Evolutionary conservation across 2,329 filamentous ascomycete genomes (phyloP).

Genomic region (Colletotrichum brevisporum): DNA sequence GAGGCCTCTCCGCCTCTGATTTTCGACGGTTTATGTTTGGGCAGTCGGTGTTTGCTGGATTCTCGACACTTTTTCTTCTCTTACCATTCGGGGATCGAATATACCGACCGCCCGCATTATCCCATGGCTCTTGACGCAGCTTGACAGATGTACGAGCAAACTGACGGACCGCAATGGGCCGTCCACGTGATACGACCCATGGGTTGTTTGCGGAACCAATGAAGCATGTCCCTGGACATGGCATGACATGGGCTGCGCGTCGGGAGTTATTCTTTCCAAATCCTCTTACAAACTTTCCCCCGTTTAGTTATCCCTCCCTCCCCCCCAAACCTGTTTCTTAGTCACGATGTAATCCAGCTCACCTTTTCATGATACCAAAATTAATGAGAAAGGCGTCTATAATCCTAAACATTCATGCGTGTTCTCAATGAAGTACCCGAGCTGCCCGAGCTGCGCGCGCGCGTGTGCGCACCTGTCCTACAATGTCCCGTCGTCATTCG

Average conservation of each 20-base stretch:
- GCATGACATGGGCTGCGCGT: constrained; percentile 27
- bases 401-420: constrained; percentile 34
- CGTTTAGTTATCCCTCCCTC: constrained; percentile 36
- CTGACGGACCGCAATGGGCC: constrained; percentile 8
- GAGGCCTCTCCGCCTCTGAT: constrained; percentile 19
- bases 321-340: constrained; percentile 46
- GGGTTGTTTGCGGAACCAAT: constrained; percentile 6
- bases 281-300: constrained; percentile 37
- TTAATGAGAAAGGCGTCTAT: constrained; percentile 53
- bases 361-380: constrained; percentile 64
- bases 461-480: constrained; percentile 2
- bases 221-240: constrained; percentile 4
- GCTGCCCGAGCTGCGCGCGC: background rate
- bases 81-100: constrained; percentile 23
- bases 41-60: constrained; percentile 43
- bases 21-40: constrained; percentile 42
- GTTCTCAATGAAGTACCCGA: constrained; percentile 26
- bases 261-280: constrained; percentile 41
- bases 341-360: constrained; percentile 59
- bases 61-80: constrained; percentile 41
- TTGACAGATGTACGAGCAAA: constrained; percentile 34
- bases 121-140: constrained; percentile 14
- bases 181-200: constrained; percentile 2
- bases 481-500: constrained; percentile 12
- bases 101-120: constrained; percentile 20